A percentile compares a stretch with the other conserved stretches of the same genome.
Evolutionary conservation across 305 asterid species (phyloP).

Genomic region (Rubia balearica): DNA sequence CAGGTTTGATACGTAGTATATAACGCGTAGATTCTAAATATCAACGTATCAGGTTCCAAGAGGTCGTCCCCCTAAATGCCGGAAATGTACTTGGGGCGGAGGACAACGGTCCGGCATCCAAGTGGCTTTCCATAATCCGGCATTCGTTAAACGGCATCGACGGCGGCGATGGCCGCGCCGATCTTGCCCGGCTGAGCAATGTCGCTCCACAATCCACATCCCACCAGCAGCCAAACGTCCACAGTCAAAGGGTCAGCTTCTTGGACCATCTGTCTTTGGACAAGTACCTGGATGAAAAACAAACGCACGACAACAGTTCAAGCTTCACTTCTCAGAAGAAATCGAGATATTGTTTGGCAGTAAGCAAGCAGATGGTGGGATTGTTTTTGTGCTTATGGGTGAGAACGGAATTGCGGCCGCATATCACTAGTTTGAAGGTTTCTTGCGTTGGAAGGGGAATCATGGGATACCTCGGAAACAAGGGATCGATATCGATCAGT

Average conservation of each 20-base stretch:
- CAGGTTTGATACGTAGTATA: no score
- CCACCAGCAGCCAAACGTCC: conserved; percentile 13
- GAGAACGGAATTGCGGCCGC: conserved; percentile 38
- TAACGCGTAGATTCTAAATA: no score
- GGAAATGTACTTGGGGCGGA: conserved; percentile 73
- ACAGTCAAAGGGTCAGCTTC: conserved; percentile 43
- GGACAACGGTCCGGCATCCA: conserved; percentile 58
- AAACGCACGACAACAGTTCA: conserved; percentile 13
- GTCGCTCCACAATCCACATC: background rate
- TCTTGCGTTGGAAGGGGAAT: conserved; percentile 74
- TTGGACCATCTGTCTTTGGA: conserved; percentile 42
- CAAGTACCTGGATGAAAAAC: conserved; percentile 18
- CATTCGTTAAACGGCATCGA: conserved; percentile 36
- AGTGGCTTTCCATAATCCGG: conserved; percentile 65
- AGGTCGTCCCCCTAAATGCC: conserved; percentile 76
- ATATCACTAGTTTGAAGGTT: conserved; percentile 47
- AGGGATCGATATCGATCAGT: conserved; percentile 82
- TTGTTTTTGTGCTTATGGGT: conserved; percentile 66
- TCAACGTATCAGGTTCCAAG: conserved; percentile 54
- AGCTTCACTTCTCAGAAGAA: conserved; percentile 12
- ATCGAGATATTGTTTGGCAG: conserved; percentile 47
- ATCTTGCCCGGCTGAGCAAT: background rate
- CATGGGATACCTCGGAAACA: conserved; percentile 92
- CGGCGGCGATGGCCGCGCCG: background rate
- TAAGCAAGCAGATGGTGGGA: conserved; percentile 91